A percentile compares a stretch with the other conserved stretches of the same genome.
phyloP scores from a whole-genome alignment of 202 grass and related monocot species.

The Zizania palustris region DNA sequence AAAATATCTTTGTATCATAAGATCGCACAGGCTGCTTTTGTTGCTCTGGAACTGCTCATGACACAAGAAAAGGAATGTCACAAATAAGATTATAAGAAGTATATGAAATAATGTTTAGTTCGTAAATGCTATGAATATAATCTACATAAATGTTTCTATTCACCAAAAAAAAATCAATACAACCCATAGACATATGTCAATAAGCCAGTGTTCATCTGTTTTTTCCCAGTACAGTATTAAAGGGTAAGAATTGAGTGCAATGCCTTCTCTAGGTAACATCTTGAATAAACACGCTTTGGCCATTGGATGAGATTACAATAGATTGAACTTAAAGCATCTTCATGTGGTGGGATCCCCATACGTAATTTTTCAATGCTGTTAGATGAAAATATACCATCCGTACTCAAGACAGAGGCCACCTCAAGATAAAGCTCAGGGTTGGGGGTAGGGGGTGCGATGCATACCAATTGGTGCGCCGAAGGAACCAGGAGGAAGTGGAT shows the following conservation, averaged over 20 bases:
- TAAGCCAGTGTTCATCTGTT: constrained; percentile 18
- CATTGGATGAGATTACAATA: not conserved
- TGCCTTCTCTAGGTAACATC: constrained; percentile 6
- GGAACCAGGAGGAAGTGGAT: constrained; percentile 88
- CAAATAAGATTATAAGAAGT: constrained; percentile 34
- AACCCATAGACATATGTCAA: constrained; percentile 33
- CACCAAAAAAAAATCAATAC: constrained; percentile 28
- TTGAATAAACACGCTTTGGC: constrained; percentile 14
- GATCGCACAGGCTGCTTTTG: constrained; percentile 65
- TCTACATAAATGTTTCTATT: constrained; percentile 26
- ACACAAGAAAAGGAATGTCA: constrained; percentile 25
- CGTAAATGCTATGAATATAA: constrained; percentile 34
- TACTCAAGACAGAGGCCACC: not conserved
- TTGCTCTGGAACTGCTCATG: constrained; percentile 56
- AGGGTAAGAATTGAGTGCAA: not conserved
- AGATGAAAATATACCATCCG: not conserved
- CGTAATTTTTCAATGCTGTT: not conserved
- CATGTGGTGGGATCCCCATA: not conserved
- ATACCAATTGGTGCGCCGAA: constrained; percentile 98
- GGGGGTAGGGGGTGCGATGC: not conserved
- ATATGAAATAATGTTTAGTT: constrained; percentile 24
- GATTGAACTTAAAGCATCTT: constrained; percentile 14
- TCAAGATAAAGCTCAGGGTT: no score
- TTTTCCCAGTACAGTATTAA: constrained; percentile 22
- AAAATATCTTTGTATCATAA: constrained; percentile 78